These are phyloP conservation scores for Plasmodium fragile DNA, from an alignment of 169 alveolate species.

Conservation along the genomic window DNA sequence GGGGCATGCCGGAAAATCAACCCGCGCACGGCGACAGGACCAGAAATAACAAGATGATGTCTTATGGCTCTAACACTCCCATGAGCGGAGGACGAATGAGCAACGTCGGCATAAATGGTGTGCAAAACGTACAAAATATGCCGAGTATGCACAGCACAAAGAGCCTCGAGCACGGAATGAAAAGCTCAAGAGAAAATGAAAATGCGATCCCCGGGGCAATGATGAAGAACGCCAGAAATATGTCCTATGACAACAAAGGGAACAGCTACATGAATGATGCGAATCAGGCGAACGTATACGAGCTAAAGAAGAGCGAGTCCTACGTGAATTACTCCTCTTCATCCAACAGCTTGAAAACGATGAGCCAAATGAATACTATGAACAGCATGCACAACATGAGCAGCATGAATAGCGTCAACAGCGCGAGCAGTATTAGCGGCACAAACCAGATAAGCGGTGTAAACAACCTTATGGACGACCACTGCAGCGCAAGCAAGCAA, in stretches of 20 bases:
- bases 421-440: neutral
- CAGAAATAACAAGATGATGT: conserved; percentile 12
- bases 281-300: neutral
- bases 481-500: conserved; percentile 1
- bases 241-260: conserved; percentile 30
- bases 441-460: neutral
- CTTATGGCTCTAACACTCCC: neutral
- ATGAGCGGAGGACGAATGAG: conserved; percentile 1
- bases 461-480: conserved; percentile 14
- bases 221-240: conserved; percentile 14
- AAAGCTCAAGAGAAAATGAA: conserved; percentile 28
- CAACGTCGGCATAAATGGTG: neutral
- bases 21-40: neutral
- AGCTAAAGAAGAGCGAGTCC: conserved; percentile 17
- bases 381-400: neutral
- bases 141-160: neutral
- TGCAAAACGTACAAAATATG: neutral
- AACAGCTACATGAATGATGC: conserved; percentile 35
- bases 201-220: conserved; percentile 14
- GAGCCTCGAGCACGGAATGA: neutral
- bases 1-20: conserved; percentile 7
- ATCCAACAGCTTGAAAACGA: conserved; percentile 6
- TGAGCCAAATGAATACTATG: neutral
- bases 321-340: conserved; percentile 13
- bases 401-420: conserved; percentile 3